Percentiles rank a stretch among this genome's conserved stretches.
phyloP scores from a whole-genome alignment of 2,329 filamentous ascomycete species.

The Metarhizium sp. region DNA sequence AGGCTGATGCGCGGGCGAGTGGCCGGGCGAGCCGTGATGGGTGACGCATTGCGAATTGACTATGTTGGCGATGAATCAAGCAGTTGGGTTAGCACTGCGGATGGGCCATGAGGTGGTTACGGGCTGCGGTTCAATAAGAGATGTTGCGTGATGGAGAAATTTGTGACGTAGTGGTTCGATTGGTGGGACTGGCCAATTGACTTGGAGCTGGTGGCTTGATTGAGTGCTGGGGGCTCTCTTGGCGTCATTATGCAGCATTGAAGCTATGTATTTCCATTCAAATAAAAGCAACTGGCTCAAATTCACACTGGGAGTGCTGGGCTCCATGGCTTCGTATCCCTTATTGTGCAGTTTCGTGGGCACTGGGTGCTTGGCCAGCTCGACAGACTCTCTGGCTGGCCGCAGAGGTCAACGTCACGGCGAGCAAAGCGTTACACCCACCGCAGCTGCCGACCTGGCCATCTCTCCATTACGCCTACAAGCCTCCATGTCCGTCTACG shows the following conservation, averaged over 20 bases:
- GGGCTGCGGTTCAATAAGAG: neutral
- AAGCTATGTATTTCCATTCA: too few species aligned
- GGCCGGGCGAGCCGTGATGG: conserved; percentile 1
- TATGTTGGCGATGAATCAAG: neutral
- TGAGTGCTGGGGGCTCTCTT: neutral
- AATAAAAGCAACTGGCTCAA: too few species aligned
- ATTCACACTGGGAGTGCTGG: too few species aligned
- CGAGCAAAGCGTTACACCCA: too few species aligned
- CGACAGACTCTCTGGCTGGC: too few species aligned
- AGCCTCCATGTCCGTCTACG: neutral
- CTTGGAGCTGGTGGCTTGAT: neutral
- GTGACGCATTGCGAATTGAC: conserved; percentile 3
- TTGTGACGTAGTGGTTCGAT: neutral
- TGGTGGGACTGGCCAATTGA: neutral
- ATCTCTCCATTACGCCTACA: neutral
- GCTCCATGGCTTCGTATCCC: too few species aligned
- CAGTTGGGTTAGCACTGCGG: neutral
- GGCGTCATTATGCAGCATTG: too few species aligned
- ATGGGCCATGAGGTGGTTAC: neutral
- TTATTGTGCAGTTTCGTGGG: too few species aligned
- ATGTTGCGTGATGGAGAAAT: neutral
- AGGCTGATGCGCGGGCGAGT: conserved; percentile 4
- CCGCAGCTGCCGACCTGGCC: too few species aligned
- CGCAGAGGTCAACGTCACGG: too few species aligned
- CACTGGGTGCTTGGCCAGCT: too few species aligned